Evolutionary conservation across 176 grass and related monocot genomes (phyloP).

Genomic region (sorghum (Sorghum bicolor)): DNA sequence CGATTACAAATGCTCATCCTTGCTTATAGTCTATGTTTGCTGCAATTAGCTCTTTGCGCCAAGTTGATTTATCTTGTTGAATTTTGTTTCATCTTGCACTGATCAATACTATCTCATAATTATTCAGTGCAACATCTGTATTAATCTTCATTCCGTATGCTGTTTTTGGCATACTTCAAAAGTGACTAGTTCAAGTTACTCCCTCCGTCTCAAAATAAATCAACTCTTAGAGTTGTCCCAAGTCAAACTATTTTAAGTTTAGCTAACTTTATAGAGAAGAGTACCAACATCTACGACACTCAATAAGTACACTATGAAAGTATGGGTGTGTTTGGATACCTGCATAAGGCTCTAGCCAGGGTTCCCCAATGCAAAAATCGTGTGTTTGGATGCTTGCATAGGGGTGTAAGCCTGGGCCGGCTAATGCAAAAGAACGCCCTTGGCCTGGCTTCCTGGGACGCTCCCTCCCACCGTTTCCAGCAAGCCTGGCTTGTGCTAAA

Average conservation of each 20-base stretch:
- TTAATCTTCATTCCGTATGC: not conserved
- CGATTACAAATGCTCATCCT: not conserved
- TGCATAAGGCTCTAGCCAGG: not conserved
- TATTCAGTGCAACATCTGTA: not conserved
- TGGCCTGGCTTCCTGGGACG: not conserved
- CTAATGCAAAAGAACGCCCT: not conserved
- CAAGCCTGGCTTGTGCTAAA: not conserved
- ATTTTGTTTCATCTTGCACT: not conserved
- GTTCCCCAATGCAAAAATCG: not conserved
- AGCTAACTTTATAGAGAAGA: not conserved
- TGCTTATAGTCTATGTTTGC: not conserved
- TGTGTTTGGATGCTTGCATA: not conserved
- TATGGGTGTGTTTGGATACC: too few species aligned
- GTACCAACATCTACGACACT: not conserved
- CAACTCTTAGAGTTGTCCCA: not conserved
- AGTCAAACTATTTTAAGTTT: not conserved
- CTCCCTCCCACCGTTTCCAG: not conserved
- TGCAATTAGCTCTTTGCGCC: slow-evolving; percentile 10
- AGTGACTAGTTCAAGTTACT: not conserved
- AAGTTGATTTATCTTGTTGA: not conserved
- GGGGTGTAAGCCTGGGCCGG: not conserved
- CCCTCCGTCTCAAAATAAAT: not conserved
- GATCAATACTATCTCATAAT: not conserved
- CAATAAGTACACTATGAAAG: not conserved
- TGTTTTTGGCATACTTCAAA: not conserved